Evolutionary conservation across 306 rosid genomes (phyloP).

Genomic region (Argentina anserina): DNA sequence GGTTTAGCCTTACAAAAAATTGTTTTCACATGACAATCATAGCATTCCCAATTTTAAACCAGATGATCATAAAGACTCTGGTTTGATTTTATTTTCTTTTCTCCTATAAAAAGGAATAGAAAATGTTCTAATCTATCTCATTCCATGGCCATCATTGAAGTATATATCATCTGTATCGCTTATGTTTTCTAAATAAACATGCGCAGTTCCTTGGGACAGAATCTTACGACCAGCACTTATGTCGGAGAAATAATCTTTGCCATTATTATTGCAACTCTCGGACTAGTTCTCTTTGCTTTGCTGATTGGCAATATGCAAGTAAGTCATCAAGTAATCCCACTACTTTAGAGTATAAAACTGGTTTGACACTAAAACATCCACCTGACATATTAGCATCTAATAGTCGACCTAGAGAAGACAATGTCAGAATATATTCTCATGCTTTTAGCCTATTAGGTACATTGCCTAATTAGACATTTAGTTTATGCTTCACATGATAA

Average conservation of each 20-base stretch:
- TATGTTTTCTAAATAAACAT: slow-evolving; percentile 13
- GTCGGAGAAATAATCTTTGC: slow-evolving; percentile 84
- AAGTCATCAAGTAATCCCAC: slow-evolving; percentile 16
- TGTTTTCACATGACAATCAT: background rate
- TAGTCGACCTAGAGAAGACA: background rate
- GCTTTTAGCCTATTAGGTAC: background rate
- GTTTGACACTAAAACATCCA: background rate
- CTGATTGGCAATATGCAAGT: slow-evolving; percentile 98
- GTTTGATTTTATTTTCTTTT: background rate
- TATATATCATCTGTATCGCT: background rate
- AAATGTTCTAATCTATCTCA: background rate
- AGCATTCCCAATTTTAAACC: background rate
- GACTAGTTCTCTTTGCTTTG: slow-evolving; percentile 82
- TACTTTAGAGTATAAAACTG: background rate
- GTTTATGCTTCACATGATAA: too few species aligned
- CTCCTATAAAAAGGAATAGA: background rate
- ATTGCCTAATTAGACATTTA: background rate
- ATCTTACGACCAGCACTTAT: slow-evolving; percentile 77
- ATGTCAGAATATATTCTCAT: background rate
- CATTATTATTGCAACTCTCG: slow-evolving; percentile 73
- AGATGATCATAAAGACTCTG: background rate
- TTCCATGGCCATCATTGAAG: slow-evolving; percentile 3
- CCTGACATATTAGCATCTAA: too few species aligned
- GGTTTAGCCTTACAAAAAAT: background rate
- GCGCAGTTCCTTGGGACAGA: slow-evolving; percentile 90